Conservation (phyloP, 2,329 filamentous ascomycete genomes). For the Colletotrichum liriopes region DNA sequence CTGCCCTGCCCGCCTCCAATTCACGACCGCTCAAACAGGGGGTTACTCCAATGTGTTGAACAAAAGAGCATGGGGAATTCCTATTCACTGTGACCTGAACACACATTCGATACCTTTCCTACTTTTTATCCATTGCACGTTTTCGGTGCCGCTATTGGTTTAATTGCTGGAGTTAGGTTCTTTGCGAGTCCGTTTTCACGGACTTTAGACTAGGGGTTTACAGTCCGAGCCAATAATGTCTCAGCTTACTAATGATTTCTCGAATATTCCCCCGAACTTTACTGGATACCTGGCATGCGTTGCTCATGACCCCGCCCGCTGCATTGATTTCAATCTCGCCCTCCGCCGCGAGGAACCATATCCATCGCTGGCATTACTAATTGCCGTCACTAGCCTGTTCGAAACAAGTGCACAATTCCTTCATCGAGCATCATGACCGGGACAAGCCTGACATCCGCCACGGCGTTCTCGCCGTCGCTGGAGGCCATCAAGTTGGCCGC, state of each 20-base stretch:
- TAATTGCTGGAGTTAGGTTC: too few relatives aligned
- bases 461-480: conserved; percentile 62
- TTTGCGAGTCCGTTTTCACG: not conserved
- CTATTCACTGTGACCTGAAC: too few relatives aligned
- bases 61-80: too few relatives aligned
- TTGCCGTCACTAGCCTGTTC: not conserved
- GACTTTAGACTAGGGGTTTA: not conserved
- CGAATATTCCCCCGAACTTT: conserved; percentile 36
- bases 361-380: conserved; percentile 19
- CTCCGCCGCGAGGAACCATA: conserved; percentile 14
- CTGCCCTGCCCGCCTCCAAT: too few relatives aligned
- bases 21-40: too few relatives aligned
- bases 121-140: too few relatives aligned
- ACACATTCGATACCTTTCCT: too few relatives aligned
- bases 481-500: conserved; percentile 77
- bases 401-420: not conserved
- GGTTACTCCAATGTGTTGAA: too few relatives aligned
- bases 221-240: conserved; percentile 21
- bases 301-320: conserved; percentile 8
- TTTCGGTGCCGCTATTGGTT: too few relatives aligned
- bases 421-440: conserved; percentile 30
- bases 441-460: conserved; percentile 32
- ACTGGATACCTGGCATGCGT: conserved; percentile 7
- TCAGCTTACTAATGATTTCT: conserved; percentile 37
- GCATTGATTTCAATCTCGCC: not conserved